Percentiles rank a stretch among this genome's conserved stretches.
Conservation (phyloP, 108 stramenopile species). For the Skeletonema grethae region DNA sequence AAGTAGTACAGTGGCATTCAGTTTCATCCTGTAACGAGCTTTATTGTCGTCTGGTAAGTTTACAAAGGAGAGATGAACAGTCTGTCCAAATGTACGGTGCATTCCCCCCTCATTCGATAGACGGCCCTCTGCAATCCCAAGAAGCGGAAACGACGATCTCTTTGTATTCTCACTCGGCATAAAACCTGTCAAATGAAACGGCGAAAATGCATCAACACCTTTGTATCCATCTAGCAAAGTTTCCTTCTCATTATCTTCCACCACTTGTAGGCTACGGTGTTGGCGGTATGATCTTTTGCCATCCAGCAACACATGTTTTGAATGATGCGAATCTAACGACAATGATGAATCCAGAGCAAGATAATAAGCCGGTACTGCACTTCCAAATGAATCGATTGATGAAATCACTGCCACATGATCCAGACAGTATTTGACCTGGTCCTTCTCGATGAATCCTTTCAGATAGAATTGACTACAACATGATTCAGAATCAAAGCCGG, state of each 20-base stretch:
- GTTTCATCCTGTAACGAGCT: not conserved
- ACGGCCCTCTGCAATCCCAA: conserved; percentile 18
- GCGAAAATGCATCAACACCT: not conserved
- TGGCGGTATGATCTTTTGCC: not conserved
- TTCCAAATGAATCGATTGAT: not conserved
- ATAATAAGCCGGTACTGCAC: not conserved
- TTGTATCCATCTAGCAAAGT: not conserved
- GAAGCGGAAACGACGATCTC: conserved; percentile 2
- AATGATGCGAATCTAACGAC: not conserved
- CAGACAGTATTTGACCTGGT: not conserved
- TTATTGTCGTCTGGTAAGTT: conserved; percentile 5
- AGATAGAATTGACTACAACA: conserved; percentile 1
- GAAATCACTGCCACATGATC: not conserved
- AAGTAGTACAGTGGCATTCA: conserved; percentile 35
- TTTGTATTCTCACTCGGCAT: not conserved
- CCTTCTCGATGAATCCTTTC: not conserved
- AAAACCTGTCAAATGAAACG: not conserved
- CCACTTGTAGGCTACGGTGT: not conserved
- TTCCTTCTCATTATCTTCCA: not conserved
- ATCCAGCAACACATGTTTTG: not conserved
- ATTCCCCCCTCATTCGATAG: conserved; percentile 38
- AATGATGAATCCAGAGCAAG: not conserved
- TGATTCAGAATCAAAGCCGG: not conserved
- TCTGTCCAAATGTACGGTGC: conserved; percentile 35
- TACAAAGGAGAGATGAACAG: conserved; percentile 9